Evolutionary conservation across 495 filamentous ascomycete genomes (phyloP), one percentile per base, ranked within the genome.

Genomic region (Tuber borchii): DNA sequence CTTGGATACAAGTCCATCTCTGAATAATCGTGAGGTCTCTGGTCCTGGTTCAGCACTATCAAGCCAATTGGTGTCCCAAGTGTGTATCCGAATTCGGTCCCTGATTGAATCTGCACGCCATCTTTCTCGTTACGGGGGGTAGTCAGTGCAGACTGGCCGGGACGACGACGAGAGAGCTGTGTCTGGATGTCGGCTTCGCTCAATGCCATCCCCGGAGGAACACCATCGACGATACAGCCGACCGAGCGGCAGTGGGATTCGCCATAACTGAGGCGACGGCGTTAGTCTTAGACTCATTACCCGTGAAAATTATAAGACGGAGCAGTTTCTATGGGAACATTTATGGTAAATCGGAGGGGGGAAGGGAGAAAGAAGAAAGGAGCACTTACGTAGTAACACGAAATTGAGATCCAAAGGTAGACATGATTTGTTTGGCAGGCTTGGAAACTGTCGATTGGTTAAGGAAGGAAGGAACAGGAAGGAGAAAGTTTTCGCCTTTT

Each of bases 41-140:
- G 94, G 84, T 98, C 93, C 86, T 98, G 90, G 83, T 98, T 98
- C 83, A 89, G 86, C 31, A 98, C 95, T 71, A 93, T 83, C 86
- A 98, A 88, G 69, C 87, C 93, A 81, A 98, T 97, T 22, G 96
- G 95, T 19, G 95, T 96, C 34, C 95, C 95, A 51, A 98, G 87
- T 14, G 95, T 97, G 73, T 97, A 84, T 14, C 96, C 95, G 78
- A 93, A 93, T 83, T 98, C 96, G 3, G 93, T 97, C 70, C 95
- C 95, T 4, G 93, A 96, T 83, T 97, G 93, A 83, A 99, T 98
- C 80, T 93, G 87, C 4, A 98, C 95, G 43, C 88, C 84, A 85
- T 99, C 95, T 83, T 94, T 94, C 85, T 99, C 95, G 82, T 98
- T 88, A 51, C 95, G 90, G 48, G 96, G 95, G 43, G 95, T 99